Conservation (phyloP, 2,329 filamentous ascomycete genomes). For the Pseudogymnoascus sp. region DNA sequence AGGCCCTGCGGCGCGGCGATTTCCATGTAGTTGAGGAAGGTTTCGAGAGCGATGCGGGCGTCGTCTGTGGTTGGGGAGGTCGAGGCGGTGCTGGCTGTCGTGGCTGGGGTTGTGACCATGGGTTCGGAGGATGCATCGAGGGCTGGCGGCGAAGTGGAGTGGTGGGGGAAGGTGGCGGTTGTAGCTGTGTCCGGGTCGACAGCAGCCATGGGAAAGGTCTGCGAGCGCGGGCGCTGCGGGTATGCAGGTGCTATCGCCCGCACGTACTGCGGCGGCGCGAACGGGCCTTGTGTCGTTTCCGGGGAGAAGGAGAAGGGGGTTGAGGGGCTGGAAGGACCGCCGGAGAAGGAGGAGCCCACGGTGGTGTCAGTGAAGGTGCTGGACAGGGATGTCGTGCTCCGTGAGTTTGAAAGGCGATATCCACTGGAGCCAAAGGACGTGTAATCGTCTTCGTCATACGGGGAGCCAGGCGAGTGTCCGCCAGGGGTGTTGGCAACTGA, state of each 20-base stretch:
- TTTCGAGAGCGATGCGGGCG: slow-evolving; percentile 70
- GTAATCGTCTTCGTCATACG: slow-evolving; percentile 55
- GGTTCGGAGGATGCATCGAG: slow-evolving; percentile 44
- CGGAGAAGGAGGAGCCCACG: slow-evolving; percentile 58
- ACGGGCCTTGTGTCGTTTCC: slow-evolving; percentile 60
- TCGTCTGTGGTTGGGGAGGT: slow-evolving; percentile 75
- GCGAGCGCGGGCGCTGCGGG: slow-evolving; percentile 66
- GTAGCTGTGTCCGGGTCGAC: slow-evolving; percentile 38
- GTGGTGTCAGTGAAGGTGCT: slow-evolving; percentile 58
- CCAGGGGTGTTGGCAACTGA: slow-evolving; percentile 55
- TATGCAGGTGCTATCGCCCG: slow-evolving; percentile 45
- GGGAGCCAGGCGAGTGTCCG: slow-evolving; percentile 65
- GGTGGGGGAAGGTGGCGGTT: slow-evolving; percentile 13
- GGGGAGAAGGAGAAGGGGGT: slow-evolving; percentile 70
- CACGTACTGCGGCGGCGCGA: slow-evolving; percentile 46
- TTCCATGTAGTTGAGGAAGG: slow-evolving; percentile 68
- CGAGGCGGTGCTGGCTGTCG: slow-evolving; percentile 33
- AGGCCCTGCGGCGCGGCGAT: slow-evolving; percentile 57
- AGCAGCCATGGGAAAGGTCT: slow-evolving; percentile 72
- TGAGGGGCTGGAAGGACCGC: slow-evolving; percentile 63
- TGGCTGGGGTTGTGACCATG: slow-evolving; percentile 35
- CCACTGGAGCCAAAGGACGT: slow-evolving; percentile 46
- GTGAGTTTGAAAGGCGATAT: slow-evolving; percentile 58
- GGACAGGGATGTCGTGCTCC: slow-evolving; percentile 57
- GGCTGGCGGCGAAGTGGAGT: slow-evolving; percentile 41